Base-by-base conservation (phyloP, 495 filamentous ascomycete species). In the Apodospora peruviana region DNA sequence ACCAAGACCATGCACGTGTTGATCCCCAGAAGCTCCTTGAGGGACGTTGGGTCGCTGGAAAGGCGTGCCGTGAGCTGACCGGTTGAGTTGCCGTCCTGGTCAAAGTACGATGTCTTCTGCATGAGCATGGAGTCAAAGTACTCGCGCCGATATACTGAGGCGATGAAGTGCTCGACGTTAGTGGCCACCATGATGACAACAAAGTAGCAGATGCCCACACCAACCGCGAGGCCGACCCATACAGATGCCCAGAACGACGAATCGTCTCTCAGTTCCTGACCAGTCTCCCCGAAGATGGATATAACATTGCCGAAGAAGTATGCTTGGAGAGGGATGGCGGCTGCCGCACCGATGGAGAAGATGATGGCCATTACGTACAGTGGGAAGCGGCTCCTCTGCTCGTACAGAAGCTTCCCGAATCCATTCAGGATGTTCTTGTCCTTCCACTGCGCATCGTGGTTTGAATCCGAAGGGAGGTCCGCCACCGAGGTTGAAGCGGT, bases 31-130 rank as follows among this genome's bases (percentile, higher is more conserved):
- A 88, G 66, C 43, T 86, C 81, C 57, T 87, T 77, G 0, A 88
- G 57, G 11, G 78, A 70, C 29, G 75, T 79, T 3, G 83, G 80
- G 45, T 84, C 75, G 40, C 71, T 70, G 7, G 76, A 73, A 2
- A 86, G 68, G 5, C 74, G 73, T 3, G 79, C 72, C 5, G 77
- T 77, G 25, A 90, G 65, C 11, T 84, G 73, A 2, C 84, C 85
- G 5, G 77, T 70, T 0, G 82, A 74, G 52, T 87, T 85, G 40
- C 79, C 74, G 34, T 74, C 67, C 3, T 65, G 59, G 60, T 89
- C 85, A 49, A 84, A 89, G 62, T 82, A 88, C 0, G 71, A 58
- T n/a, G 79, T 77, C 41, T 79, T 78, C 50, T 83, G 76, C 48
- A 62, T 65, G 17, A 85, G 50, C 39, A 81, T 74, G 38, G 67